Evolutionary conservation across 2,329 filamentous ascomycete species (phyloP), one percentile per base, ranked within the genome.

Genomic region (Cyclaneusma minus): DNA sequence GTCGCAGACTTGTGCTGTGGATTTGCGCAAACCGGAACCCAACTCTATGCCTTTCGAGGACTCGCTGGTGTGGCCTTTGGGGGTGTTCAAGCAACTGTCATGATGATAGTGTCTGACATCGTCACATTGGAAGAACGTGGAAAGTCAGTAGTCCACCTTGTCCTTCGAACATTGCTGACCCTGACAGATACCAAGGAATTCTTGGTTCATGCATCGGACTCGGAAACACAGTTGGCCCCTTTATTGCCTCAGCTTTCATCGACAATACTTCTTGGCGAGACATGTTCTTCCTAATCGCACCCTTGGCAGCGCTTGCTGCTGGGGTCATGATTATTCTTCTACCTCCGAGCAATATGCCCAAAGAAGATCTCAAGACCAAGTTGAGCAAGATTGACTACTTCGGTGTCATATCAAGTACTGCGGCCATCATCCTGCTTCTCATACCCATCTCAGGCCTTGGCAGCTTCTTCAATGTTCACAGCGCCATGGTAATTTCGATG

Each of bases 401-500:
- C 13, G 72, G 71, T 2, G 52, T 69, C 2, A 30, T 71, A 7
- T 54, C 59, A 3, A 64, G 60, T 4, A 65, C 64, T 0, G 48
- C 60, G 5, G 68, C 60, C 0, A 60, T 73, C 15, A 60, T 76
- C 7, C 54, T 75, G 8, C 37, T 77, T 2, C 52, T 77, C 11
- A 69, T 78, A 22, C 71, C 71, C 0, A 60, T 77, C 8, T 73
- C 68, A 3, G 68, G 68, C 10, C 68, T 64, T 30, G 67, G 63
- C 2, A 56, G 59, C 0, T 67, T 68, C 31, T 71, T 69, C 34
- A 43, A 52, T 3, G 70, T 64, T 64, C 39, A 53, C 15, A 67
- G 61, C 7, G 52, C 66, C 0, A 58, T 70, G 55, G 60, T 69
- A 2, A 68, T 75, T 13, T 55, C 56, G 19, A 70, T 74, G 65